Base-by-base conservation (phyloP, 2,329 filamentous ascomycete genomes). In the Hymenotorrendiella dingleyae region DNA sequence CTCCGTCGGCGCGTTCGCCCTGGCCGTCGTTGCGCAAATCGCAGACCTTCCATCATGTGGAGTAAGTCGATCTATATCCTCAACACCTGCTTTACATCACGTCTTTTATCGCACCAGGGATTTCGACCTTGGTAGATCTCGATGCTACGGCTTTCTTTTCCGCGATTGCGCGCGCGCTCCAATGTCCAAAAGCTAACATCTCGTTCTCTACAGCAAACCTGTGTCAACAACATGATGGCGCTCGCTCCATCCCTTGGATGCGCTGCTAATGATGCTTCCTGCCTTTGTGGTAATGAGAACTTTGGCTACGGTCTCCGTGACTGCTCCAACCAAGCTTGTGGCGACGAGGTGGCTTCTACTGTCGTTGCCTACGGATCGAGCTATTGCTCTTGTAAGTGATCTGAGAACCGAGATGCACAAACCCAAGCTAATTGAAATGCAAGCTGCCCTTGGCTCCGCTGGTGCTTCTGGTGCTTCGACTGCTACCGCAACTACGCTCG, bases 251-350 rank as follows among this genome's bases (percentile, higher is more conserved):
- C 54, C 16, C 67, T 72, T 48, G 64, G 64, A 44, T 73, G 70
- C 55, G 17, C 49, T 12, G 5, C 38, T 20, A 14, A 45, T 10
- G 67, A 71, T 50, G 47, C 59, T 24, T 42, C 45, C 40, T 73
- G 69, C 62, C 64, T 69, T 46, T 73, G 70, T 63, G 52, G 46
- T n/a, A 61, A 68, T 42, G 46, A 45, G 26, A 56, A 69, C 61
- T 73, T 70, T 49, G 62, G 60, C 44, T 69, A 66, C 43, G 70
- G 69, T 46, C 58, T 73, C 37, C 67, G 68, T 45, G 69, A 73
- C 54, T 73, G 69, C 60, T 60, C 67, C 43, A 64, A 56, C 43
- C 59, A 65, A 52, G 64, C 65, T 24, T 71, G 69, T 50, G 58
- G 57, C 38, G n/a, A 48, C 7, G 52, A 46, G 7, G 54, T 47